Percentiles rank a stretch among this genome's conserved stretches.
Evolutionary conservation across 2,329 filamentous ascomycete genomes (phyloP).

Genomic region (Dactylellina sp.): DNA sequence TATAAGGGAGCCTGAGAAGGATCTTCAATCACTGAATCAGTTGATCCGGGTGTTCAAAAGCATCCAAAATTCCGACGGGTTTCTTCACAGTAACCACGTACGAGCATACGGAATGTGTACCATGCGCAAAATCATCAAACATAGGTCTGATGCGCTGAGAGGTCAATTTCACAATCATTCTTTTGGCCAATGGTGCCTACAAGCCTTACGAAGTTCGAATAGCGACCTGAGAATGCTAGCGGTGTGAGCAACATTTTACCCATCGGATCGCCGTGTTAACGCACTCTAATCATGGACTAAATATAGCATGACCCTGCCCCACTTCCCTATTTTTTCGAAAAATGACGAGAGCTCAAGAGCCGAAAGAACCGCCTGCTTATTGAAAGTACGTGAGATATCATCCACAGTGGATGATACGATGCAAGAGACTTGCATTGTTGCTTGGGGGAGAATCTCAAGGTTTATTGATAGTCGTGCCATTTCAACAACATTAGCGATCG

Average conservation of each 20-base stretch:
- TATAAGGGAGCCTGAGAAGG: neutral
- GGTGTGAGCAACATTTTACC: slow-evolving; percentile 67
- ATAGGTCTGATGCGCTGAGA: slow-evolving; percentile 72
- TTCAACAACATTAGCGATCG: neutral
- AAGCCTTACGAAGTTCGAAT: slow-evolving; percentile 82
- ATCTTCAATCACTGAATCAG: neutral
- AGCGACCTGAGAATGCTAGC: slow-evolving; percentile 87
- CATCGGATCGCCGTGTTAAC: slow-evolving; percentile 15
- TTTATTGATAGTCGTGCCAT: slow-evolving; percentile 62
- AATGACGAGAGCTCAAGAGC: slow-evolving; percentile 31
- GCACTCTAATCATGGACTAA: neutral
- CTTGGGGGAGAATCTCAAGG: slow-evolving; percentile 85
- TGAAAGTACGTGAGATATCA: slow-evolving; percentile 45
- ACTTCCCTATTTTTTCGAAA: slow-evolving; percentile 38
- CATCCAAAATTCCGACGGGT: slow-evolving; percentile 60
- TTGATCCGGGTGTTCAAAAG: slow-evolving; percentile 33
- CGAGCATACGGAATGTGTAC: slow-evolving; percentile 78
- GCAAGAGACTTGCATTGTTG: slow-evolving; percentile 85
- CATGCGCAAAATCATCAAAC: slow-evolving; percentile 76
- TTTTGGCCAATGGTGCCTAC: slow-evolving; percentile 83
- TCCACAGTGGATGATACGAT: slow-evolving; percentile 62
- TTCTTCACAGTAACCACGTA: slow-evolving; percentile 70
- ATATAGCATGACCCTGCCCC: slow-evolving; percentile 47
- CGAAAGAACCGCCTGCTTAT: slow-evolving; percentile 44
- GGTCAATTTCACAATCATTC: slow-evolving; percentile 76